Conservation (phyloP, 2,329 filamentous ascomycete species). For the Chaetomiaceae sp. region DNA sequence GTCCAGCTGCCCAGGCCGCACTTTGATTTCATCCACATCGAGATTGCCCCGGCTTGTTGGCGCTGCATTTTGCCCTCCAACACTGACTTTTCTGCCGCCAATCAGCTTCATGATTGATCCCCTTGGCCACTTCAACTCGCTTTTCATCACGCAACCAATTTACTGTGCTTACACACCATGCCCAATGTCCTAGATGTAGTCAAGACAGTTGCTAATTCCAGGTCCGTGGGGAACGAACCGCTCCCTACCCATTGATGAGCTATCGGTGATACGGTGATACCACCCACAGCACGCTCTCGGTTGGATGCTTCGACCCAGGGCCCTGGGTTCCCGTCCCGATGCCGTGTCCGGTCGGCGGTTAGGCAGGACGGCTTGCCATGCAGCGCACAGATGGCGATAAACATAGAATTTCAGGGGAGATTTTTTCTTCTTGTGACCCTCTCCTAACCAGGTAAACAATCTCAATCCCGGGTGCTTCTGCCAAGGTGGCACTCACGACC, state of each 20-base stretch:
- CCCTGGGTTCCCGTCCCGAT: background rate
- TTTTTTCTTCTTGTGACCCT: no score
- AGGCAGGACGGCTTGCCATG: conserved; percentile 5
- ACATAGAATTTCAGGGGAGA: conserved; percentile 10
- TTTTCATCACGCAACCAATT: background rate
- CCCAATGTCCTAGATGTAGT: no score
- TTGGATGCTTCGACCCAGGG: conserved; percentile 7
- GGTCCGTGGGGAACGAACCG: no score
- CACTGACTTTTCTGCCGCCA: background rate
- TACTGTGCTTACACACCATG: background rate
- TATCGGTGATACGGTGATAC: background rate
- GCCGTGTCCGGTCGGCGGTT: conserved; percentile 11
- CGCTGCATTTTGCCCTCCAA: background rate
- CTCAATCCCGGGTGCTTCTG: no score
- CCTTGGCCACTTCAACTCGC: background rate
- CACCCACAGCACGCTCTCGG: no score
- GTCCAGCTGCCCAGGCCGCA: no score
- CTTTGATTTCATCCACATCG: background rate
- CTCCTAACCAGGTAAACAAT: no score
- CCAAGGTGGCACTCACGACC: no score
- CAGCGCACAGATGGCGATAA: conserved; percentile 10
- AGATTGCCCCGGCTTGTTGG: background rate
- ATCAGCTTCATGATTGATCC: background rate
- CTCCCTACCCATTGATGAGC: background rate
- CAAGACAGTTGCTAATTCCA: no score